Percentiles rank a stretch among this genome's conserved stretches.
Conservation (phyloP, 192 early-diverging fungal genomes). For the Coemansia guatemalensis region DNA sequence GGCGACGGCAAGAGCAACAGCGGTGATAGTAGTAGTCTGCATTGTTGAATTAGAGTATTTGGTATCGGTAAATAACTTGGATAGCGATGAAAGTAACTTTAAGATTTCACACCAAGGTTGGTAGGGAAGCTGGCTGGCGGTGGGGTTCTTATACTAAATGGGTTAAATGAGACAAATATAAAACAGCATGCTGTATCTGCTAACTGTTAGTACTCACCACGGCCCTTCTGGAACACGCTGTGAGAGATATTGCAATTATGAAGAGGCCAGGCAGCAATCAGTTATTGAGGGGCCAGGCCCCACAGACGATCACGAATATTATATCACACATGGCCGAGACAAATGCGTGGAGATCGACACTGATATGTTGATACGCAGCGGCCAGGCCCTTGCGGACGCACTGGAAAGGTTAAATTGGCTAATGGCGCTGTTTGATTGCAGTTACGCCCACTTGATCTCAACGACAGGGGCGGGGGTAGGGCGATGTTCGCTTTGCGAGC, state of each 20-base stretch:
- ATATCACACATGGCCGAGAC: neutral
- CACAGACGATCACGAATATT: neutral
- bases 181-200: neutral
- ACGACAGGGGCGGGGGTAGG: slow-evolving; percentile 5
- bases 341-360: neutral
- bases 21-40: slow-evolving; percentile 41
- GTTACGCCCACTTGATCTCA: slow-evolving; percentile 29
- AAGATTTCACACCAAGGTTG: neutral
- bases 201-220: neutral
- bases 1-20: slow-evolving; percentile 42
- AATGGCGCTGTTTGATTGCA: neutral
- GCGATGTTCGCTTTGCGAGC: neutral
- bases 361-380: neutral
- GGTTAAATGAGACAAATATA: neutral
- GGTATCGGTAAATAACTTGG: neutral
- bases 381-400: neutral
- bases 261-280: too few species aligned
- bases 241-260: too few species aligned
- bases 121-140: neutral
- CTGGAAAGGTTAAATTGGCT: too few species aligned
- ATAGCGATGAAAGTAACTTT: neutral
- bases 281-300: neutral
- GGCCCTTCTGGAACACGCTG: neutral
- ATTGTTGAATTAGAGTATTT: slow-evolving; percentile 20
- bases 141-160: slow-evolving; percentile 14